Percentiles rank a stretch among this genome's conserved stretches.
Evolutionary conservation across 768 basidiomycete genomes (phyloP).

Genomic region (Tylopilus rubrobrunneus): DNA sequence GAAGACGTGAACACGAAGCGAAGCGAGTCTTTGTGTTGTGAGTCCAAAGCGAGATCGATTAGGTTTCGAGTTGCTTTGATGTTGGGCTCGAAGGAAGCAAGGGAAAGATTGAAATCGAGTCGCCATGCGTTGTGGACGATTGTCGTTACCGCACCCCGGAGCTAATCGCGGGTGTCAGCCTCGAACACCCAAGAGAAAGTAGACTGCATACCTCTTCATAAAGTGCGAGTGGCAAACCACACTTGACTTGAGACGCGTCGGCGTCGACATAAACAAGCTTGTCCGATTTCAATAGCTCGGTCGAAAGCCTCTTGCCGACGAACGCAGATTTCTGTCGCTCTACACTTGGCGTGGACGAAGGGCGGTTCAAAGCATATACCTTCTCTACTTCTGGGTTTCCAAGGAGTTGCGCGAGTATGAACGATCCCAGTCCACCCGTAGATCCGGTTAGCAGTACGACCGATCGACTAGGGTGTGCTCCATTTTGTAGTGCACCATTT

Average conservation of each 20-base stretch:
- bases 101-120: constrained; percentile 21
- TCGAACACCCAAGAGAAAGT: neutral
- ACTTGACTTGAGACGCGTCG: neutral
- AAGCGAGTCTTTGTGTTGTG: constrained; percentile 9
- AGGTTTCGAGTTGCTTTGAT: constrained; percentile 26
- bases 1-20: constrained; percentile 29
- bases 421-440: neutral
- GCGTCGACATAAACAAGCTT: neutral
- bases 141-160: neutral
- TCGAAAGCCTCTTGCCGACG: neutral
- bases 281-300: neutral
- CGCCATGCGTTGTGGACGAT: neutral
- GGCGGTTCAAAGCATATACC: constrained; percentile 28
- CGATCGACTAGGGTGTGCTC: neutral
- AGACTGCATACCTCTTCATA: neutral
- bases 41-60: constrained; percentile 32
- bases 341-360: constrained; percentile 2
- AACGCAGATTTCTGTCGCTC: neutral
- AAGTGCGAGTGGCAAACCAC: neutral
- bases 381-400: neutral
- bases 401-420: neutral
- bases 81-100: constrained; percentile 25
- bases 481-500: neutral
- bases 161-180: neutral
- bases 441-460: neutral